Conservation (phyloP, 345 rosid species). For the Citrus hindsii region DNA sequence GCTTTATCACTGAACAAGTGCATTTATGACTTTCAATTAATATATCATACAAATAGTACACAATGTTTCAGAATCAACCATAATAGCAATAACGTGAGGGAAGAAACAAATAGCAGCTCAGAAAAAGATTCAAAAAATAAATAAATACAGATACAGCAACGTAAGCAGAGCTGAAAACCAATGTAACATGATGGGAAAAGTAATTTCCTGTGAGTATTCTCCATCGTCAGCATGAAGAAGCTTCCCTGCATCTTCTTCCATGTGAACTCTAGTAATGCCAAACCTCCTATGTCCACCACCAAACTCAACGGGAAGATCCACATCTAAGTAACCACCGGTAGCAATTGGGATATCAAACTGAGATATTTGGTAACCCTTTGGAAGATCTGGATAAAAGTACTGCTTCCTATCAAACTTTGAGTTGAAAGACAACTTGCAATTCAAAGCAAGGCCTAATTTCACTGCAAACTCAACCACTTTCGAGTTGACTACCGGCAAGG, state of each 20-base stretch:
- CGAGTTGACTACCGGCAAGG: conserved; percentile 79
- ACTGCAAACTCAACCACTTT: conserved; percentile 87
- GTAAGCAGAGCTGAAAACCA: not conserved
- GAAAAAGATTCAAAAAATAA: not conserved
- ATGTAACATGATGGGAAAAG: conserved; percentile 20
- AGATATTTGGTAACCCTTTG: conserved; percentile 95
- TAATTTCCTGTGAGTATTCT: conserved; percentile 64
- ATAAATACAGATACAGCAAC: not conserved
- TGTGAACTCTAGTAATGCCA: conserved; percentile 91
- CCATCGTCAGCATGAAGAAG: conserved; percentile 74
- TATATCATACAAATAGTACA: not conserved
- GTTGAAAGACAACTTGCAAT: conserved; percentile 72
- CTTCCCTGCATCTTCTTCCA: conserved; percentile 99
- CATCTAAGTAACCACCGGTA: conserved; percentile 62
- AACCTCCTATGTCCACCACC: conserved; percentile 92
- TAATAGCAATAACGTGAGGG: not conserved
- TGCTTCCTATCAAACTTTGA: conserved; percentile 96
- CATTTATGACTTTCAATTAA: not conserved
- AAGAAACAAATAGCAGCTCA: conserved; percentile 9
- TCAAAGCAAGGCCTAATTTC: conserved; percentile 79
- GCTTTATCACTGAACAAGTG: not conserved
- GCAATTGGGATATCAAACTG: conserved; percentile 97
- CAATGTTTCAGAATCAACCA: conserved; percentile 1
- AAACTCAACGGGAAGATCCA: conserved; percentile 85
- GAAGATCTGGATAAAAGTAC: conserved; percentile 96